Evolutionary conservation across 768 basidiomycete genomes (phyloP).

Genomic region (Dacryopinax primogenitus): DNA sequence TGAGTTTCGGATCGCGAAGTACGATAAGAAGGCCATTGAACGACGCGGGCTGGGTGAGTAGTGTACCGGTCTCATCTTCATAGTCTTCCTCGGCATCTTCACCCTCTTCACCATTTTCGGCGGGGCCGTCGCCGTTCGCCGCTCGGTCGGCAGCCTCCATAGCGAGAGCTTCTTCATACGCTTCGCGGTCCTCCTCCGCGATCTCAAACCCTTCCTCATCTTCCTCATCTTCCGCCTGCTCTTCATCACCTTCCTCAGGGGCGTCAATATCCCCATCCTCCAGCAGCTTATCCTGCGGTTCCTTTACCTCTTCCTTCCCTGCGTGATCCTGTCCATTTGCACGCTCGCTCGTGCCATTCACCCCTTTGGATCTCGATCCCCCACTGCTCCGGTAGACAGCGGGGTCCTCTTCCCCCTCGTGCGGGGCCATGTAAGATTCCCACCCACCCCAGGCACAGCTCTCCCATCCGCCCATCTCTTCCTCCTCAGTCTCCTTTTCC

Average conservation of each 20-base stretch:
- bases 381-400: conserved; percentile 61
- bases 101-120: not conserved
- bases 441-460: conserved; percentile 79
- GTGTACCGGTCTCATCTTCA: conserved; percentile 62
- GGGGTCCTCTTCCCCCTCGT: conserved; percentile 89
- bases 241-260: conserved; percentile 20
- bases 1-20: conserved; percentile 80
- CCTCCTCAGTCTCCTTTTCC: conserved; percentile 22
- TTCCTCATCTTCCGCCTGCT: conserved; percentile 25
- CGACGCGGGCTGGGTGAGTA: conserved; percentile 74
- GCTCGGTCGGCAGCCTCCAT: conserved; percentile 5
- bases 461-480: conserved; percentile 43
- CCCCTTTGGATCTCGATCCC: conserved; percentile 34
- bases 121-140: conserved; percentile 11
- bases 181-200: conserved; percentile 4
- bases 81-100: conserved; percentile 31
- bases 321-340: conserved; percentile 14
- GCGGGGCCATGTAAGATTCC: conserved; percentile 97
- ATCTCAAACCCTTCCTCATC: conserved; percentile 25
- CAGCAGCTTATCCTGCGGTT: conserved; percentile 9
- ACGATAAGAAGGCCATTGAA: conserved; percentile 85
- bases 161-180: conserved; percentile 9
- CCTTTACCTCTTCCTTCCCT: conserved; percentile 15
- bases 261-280: conserved; percentile 2
- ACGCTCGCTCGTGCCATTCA: conserved; percentile 27